Percentiles rank a stretch among this genome's conserved stretches.
These are phyloP conservation scores for Sicyos edulis DNA, from an alignment of 306 rosid species.

Conservation along the genomic window DNA sequence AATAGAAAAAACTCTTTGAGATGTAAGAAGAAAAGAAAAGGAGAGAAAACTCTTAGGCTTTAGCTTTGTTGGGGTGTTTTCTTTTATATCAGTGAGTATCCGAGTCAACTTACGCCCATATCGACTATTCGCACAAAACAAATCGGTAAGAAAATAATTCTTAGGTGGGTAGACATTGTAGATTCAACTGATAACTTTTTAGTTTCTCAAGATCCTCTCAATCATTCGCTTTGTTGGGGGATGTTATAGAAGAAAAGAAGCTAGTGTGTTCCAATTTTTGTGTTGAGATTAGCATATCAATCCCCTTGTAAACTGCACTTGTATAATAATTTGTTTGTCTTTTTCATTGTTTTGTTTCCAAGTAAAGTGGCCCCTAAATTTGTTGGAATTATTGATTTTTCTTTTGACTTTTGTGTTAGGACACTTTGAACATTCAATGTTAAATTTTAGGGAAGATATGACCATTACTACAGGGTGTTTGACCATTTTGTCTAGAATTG, in stretches of 20 bases:
- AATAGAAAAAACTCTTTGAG: slow-evolving; percentile 31
- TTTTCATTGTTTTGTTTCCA: neutral
- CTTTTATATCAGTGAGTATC: no score
- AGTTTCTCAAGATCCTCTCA: no score
- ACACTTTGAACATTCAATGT: slow-evolving; percentile 12
- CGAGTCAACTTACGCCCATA: no score
- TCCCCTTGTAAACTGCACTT: slow-evolving; percentile 12
- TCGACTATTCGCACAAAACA: no score
- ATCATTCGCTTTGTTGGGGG: no score
- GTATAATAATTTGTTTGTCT: slow-evolving; percentile 4
- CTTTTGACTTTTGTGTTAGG: slow-evolving; percentile 6
- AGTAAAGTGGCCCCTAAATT: neutral
- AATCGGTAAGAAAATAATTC: no score
- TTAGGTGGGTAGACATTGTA: no score
- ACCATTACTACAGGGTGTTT: neutral
- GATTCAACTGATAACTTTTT: no score
- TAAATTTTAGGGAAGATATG: neutral
- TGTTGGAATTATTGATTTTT: neutral
- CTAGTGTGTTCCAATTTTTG: slow-evolving; percentile 32
- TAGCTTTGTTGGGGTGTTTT: slow-evolving; percentile 24
- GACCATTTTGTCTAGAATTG: neutral
- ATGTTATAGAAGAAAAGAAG: neutral
- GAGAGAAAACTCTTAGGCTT: slow-evolving; percentile 17
- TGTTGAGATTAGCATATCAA: slow-evolving; percentile 23
- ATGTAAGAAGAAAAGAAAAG: neutral